phyloP scores from a whole-genome alignment of 176 grass and related monocot genomes.

The Oropetium thomaeum region DNA sequence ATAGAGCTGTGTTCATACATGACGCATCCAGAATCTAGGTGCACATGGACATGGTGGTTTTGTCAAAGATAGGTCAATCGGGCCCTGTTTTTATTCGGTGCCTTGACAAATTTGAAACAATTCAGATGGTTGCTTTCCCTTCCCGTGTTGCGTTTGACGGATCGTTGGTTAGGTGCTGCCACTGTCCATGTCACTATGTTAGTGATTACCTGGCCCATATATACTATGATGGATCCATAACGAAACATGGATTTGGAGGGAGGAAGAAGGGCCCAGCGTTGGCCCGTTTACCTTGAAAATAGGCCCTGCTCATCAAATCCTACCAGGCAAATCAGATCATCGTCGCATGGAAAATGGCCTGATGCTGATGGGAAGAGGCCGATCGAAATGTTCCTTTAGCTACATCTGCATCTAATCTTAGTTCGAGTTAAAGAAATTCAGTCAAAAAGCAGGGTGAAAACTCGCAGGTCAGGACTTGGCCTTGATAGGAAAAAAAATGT shows the following conservation, averaged over 20 bases:
- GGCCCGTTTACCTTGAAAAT: background rate
- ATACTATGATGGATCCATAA: background rate
- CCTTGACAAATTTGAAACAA: background rate
- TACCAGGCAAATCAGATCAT: too few relatives aligned
- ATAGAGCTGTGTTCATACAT: background rate
- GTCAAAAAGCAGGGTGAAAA: too few relatives aligned
- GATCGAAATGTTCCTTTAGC: background rate
- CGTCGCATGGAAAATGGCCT: background rate
- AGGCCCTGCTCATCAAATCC: background rate
- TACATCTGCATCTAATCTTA: constrained; percentile 1
- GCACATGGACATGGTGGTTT: background rate
- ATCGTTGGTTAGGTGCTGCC: too few relatives aligned
- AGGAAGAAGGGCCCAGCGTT: background rate
- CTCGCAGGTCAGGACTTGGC: too few relatives aligned
- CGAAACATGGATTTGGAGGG: background rate
- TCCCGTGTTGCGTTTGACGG: too few relatives aligned
- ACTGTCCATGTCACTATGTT: background rate
- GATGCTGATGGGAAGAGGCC: background rate
- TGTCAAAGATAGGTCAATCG: constrained; percentile 17
- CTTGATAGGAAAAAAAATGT: too few relatives aligned
- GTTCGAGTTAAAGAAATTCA: too few relatives aligned
- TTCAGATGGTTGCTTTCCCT: too few relatives aligned
- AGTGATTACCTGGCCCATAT: background rate
- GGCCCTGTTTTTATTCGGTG: background rate
- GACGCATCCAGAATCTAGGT: background rate